Percentiles rank a stretch among this genome's conserved stretches.
phyloP scores from a whole-genome alignment of 306 rosid species.

The Luffa aegyptiaca region DNA sequence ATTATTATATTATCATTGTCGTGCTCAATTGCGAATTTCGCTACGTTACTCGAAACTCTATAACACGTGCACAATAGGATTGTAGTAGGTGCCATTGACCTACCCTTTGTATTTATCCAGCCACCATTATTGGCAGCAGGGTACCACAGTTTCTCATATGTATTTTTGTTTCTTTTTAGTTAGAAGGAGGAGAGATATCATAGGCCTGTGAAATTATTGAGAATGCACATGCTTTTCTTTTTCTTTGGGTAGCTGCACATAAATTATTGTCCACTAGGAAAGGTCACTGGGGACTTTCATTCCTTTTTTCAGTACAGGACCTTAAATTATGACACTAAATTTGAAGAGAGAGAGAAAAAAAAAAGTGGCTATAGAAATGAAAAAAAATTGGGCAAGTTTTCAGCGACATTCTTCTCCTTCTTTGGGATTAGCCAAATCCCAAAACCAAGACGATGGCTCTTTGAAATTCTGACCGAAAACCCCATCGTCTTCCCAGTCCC shows the following conservation, averaged over 20 bases:
- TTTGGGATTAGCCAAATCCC: constrained; percentile 23
- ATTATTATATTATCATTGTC: not conserved
- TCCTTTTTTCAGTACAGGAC: not conserved
- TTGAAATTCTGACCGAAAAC: constrained; percentile 25
- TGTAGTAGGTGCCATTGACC: not conserved
- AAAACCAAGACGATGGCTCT: constrained; percentile 24
- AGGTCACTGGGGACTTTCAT: not conserved
- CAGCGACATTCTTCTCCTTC: constrained; percentile 11
- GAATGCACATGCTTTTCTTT: not conserved
- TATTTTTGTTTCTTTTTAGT: not conserved
- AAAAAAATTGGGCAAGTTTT: not conserved
- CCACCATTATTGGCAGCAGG: not conserved
- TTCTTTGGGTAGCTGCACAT: not conserved
- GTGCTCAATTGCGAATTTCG: not conserved
- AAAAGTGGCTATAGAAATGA: not conserved
- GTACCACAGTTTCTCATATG: not conserved
- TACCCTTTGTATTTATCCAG: not conserved
- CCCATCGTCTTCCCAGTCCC: constrained; percentile 30
- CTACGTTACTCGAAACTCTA: not conserved
- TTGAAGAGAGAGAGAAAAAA: not conserved
- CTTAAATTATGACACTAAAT: not conserved
- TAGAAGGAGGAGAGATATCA: not conserved
- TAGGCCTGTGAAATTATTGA: not conserved
- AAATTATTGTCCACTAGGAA: not conserved
- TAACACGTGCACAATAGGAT: not conserved